Evolutionary conservation across 2,329 filamentous ascomycete species (phyloP), one percentile per base, ranked within the genome.

Genomic region (Neophaeococcomyces mojaviensis): DNA sequence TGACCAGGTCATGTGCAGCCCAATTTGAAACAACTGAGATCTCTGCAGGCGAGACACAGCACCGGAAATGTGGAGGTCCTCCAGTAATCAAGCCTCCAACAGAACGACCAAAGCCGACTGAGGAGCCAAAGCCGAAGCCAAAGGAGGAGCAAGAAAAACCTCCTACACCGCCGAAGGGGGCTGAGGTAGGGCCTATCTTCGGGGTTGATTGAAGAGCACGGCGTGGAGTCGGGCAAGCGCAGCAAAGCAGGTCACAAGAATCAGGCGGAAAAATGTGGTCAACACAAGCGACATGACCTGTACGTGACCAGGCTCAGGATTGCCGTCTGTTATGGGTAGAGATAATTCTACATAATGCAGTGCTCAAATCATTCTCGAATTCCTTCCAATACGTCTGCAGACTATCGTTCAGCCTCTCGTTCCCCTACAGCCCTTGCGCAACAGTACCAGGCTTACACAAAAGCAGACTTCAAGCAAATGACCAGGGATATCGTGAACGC

Each of bases 91-190:
- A 44, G 9, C 41, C 41, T 26, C 33, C 39, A 22, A 35, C 18
- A 44, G 41, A 44, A 19, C 32, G 22, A 10, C 41, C 41, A 18
- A n/a, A n/a, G n/a, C n/a, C n/a, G n/a, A n/a, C n/a, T n/a, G n/a
- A n/a, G n/a, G n/a, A n/a, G n/a, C 32, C 32, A 30, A 31, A 31
- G 28, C 41, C 41, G 15, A 44, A 44, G 26, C 24, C 32, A 8
- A 37, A 44, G 13, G 41, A 44, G 9, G 32, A 16, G 19, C 26
- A 44, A n/a, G 41, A 37, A 20, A 44, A 44, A 24, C 41, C 41
- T 8, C 33, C 33, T 7, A 13, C 18, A 16, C 41, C 41, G 13
- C 41, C 41, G 5, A 44, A 37, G 28, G 41, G 33, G 9, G 13
- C 32, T 8, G 30, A 19, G 12, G 32, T 44, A 13, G 32, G n/a